phyloP scores from a whole-genome alignment of 2,329 filamentous ascomycete species.

The Colletotrichum theobromicola region DNA sequence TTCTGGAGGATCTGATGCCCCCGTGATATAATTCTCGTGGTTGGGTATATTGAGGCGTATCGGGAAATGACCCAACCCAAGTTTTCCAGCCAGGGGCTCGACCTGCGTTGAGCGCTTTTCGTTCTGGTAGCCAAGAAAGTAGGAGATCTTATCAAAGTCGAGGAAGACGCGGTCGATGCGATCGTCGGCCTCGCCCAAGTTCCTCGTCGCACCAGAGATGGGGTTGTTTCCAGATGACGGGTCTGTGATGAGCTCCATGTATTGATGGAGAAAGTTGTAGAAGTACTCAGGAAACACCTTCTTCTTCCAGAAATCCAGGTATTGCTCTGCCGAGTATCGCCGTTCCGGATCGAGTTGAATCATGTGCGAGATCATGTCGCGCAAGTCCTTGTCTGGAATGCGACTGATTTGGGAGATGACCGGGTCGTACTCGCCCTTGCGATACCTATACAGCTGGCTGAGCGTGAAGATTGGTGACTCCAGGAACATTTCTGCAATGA shows the following conservation, averaged over 20 bases:
- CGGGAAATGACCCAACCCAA: conserved; percentile 72
- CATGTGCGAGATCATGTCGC: conserved; percentile 93
- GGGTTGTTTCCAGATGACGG: conserved; percentile 79
- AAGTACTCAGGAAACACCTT: conserved; percentile 97
- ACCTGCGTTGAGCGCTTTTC: conserved; percentile 30
- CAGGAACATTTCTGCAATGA: conserved; percentile 94
- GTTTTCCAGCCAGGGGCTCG: conserved; percentile 46
- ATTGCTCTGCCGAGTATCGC: conserved; percentile 91
- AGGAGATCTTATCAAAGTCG: conserved; percentile 98
- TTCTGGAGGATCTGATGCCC: conserved; percentile 63
- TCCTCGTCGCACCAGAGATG: conserved; percentile 70
- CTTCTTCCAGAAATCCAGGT: conserved; percentile 84
- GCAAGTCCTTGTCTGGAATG: conserved; percentile 85
- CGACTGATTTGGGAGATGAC: conserved; percentile 79
- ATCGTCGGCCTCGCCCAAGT: conserved; percentile 87
- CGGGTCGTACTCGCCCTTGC: conserved; percentile 90
- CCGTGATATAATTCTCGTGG: conserved; percentile 73
- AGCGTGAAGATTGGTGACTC: conserved; percentile 98
- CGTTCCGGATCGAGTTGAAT: conserved; percentile 92
- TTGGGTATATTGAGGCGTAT: conserved; percentile 87
- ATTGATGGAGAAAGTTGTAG: conserved; percentile 95
- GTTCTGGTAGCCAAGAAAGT: conserved; percentile 77
- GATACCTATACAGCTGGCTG: conserved; percentile 93
- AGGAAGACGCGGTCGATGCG: conserved; percentile 91
- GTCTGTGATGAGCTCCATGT: conserved; percentile 96